Base-by-base conservation (phyloP, 371 early-diverging fungal genomes). In the Chytridium lagenaria region DNA sequence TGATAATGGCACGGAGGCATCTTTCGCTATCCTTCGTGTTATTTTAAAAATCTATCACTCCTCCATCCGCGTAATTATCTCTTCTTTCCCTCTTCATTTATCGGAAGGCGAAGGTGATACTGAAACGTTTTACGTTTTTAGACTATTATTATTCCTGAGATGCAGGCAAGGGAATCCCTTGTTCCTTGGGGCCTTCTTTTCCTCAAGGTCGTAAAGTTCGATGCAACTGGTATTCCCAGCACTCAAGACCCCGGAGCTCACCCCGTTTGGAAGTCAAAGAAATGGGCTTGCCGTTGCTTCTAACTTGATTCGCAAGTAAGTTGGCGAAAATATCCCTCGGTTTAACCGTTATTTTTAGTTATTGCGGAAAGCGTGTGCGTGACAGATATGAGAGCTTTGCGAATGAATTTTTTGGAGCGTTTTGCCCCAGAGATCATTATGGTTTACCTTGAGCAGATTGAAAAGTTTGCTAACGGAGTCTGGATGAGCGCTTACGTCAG, bases 211-310 rank as follows among this genome's bases (percentile, higher is more conserved):
- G 85, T 94, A 16, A 90, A 92, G 51, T 90, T 89, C 23, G 77
- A 79, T 15, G 83, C 84, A 23, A 7, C 73, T 67, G 37, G 7
- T 34, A n/a, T 63, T 16, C 75, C 65, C 1, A 69, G 70, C 74
- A 67, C 79, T 16, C 87, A 88, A 57, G 86, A 88, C 72, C 81
- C 90, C 38, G 93, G 92, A 72, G 89, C 86, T 73, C 89, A 91
- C 78, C 87, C 90, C 30, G 94, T 91, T 90, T 93, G 92, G 92
- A 94, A 94, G 83, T 92, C 92, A 31, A 95, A 95, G 80, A 95
- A 96, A 70, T 96, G 98, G 97, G 93, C 97, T 0, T 90, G 89
- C 71, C 88, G 89, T 55, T 92, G 92, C 80, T 78, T 96, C 69
- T 93, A 88, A 87, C 28, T 81, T 95, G 30, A 94, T 95, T 72